Base-by-base conservation (phyloP, 768 basidiomycete species). In the Paxillus ammoniavirescens region DNA sequence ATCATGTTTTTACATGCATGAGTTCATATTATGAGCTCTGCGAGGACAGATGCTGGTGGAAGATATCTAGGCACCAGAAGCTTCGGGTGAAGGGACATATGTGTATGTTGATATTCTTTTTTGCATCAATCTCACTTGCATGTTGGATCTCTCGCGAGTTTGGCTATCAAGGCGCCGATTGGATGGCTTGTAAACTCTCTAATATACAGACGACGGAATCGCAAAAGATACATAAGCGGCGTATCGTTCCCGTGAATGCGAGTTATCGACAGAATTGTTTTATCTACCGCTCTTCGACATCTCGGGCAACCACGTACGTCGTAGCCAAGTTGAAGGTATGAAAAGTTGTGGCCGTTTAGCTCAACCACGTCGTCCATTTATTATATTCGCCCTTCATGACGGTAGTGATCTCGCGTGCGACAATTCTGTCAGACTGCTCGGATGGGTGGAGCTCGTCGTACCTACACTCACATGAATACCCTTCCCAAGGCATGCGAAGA, bases 401-500 rank as follows among this genome's bases (percentile, higher is more conserved):
- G 18, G 74, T 55, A 0, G 80, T 70, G 15, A 84, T 78, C 56
- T 83, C 76, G 44, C 73, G 69, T 0, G 81, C 83, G 2, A 84
- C 72, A 33, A 79, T 72, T 9, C 83, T 68, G 51, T 81, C 77
- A 1, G 79, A 73, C 59, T 86, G 83, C 59, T 83, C 80, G 4
- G 81, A 82, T 6, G 81, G 80, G 59, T 84, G 83, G 15, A 86
- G 69, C 55, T 84, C 83, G 57, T 86, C 82, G 54, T 59, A 63
- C 50, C 56, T 60, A 21, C 7, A 43, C 10, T 18, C 14, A 7
- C 15, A n/a, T 28, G 30, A 14, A 30, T 45, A 21, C 15, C 21
- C 2, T 45, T 30, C 26, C 21, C 23, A 13, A 3, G 42, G 18
- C 42, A 12, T 15, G 14, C 21, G 8, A 42, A 6, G 18, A 23